Base-by-base conservation (phyloP, 805 yeast species). In the Candida rishiriensis region DNA sequence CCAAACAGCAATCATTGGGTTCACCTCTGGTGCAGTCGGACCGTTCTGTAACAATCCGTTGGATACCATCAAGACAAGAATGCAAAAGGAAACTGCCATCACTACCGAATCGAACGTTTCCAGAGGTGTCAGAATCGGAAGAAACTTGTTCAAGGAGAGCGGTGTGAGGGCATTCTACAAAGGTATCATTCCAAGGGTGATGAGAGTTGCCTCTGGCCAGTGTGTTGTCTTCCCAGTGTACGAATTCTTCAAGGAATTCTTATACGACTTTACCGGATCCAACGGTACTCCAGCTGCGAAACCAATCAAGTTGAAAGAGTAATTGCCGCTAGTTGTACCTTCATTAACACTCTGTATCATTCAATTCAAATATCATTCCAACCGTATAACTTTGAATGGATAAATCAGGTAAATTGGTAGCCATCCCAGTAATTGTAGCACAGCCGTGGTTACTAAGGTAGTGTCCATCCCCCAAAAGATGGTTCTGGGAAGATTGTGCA, bases 191-290 rank as follows among this genome's bases (percentile, higher is more conserved):
- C 99, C 99, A 56, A 84, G 99, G 72, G 91, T 91, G 56, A 90
- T 91, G 95, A 85, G 99, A 71, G 99, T 91, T 41, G 99, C 99
- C 11, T 97, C 99, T 18, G 99, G 99, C 50, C 99, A 91, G 71
- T 97, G 98, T 44, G 98, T 91, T 45, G 93, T 97, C 14, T 91
- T 91, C 71, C 93, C 98, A 8, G 96, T 93, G 36, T 91, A 91
- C 68, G 99, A 91, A 71, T 84, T 75, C 61, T 85, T 88, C 63
- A 85, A 89, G 66, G 78, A 74, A 17, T 70, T 73, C 40, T 75
- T 90, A 63, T 85, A 76, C 36, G 59, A 58, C 42, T 48, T 64
- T 48, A 59, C 55, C 13, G 66, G 61, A 7, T 13, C 65, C 10
- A 49, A 30, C 9, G 26, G 26, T 21, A 21, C 26, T 5, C 26